Base-by-base conservation (phyloP, 345 rosid genomes). In the Syzygium grande region DNA sequence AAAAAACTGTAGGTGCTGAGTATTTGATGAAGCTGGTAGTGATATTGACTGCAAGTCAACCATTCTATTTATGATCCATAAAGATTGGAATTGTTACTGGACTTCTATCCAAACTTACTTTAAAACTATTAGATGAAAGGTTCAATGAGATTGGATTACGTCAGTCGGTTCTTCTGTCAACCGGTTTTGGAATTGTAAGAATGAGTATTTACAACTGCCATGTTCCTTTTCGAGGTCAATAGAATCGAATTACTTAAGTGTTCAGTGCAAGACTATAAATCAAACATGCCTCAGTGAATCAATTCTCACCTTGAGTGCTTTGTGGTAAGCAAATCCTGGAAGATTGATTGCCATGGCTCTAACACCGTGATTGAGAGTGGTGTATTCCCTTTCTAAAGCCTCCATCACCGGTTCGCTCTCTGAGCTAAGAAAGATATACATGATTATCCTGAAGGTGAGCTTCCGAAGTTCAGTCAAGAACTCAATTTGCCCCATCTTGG, bases 311-410 rank as follows among this genome's bases (percentile, higher is more conserved):
- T 95, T 96, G 21, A 96, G 94, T 51, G 98, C 99, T 86, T 91
- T 91, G 87, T 96, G 90, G 91, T 94, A 97, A 85, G 96, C 95
- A 87, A 97, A 97, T 22, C 99, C 99, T 2, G 98, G 99, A 86
- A 96, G 38, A 90, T 96, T 96, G 88, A 97, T 92, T 15, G 96
- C 95, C 99, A 96, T 95, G 85, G 98, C 96, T 88, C 99, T 89
- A 86, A 97, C 94, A 84, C 98, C 99, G 53, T 90, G 89, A 87
- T 97, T 97, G 63, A 97, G 98, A 3, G 89, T 79, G 2, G 98
- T 94, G 87, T 95, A 97, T 88, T 96, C 95, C 88, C 86, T 90
- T 92, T 97, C 99, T 84, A 97, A 86, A 30, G 92, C 94, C 84
- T 94, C 98, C 95, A 95, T 90, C 38, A 92, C 91, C 4, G 85